These are phyloP conservation scores for Colletotrichum acutatum DNA, from an alignment of 2,329 filamentous ascomycete genomes.

Conservation along the genomic window DNA sequence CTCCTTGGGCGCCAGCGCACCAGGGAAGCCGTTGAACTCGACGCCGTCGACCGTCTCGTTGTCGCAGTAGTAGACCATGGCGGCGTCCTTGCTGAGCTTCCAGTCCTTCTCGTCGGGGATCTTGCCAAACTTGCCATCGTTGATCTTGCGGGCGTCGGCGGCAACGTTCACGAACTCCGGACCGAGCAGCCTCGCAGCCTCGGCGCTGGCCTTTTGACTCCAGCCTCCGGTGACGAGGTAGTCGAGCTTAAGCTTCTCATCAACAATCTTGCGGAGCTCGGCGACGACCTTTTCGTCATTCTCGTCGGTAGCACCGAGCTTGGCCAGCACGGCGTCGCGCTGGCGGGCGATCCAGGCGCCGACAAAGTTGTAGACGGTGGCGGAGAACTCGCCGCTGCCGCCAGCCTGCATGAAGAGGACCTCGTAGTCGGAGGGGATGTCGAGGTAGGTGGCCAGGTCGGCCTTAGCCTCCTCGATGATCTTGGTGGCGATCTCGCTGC, in stretches of 20 bases:
- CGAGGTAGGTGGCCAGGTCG: constrained; percentile 77
- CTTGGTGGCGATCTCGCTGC: constrained; percentile 79
- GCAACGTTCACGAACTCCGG: constrained; percentile 84
- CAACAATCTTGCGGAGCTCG: constrained; percentile 71
- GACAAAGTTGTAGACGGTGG: constrained; percentile 85
- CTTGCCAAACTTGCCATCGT: constrained; percentile 84
- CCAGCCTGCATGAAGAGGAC: constrained; percentile 90
- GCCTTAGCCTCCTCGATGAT: constrained; percentile 85
- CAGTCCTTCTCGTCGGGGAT: constrained; percentile 84
- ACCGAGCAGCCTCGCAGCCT: constrained; percentile 82
- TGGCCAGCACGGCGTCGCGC: constrained; percentile 66
- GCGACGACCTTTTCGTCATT: constrained; percentile 64
- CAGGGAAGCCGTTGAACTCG: constrained; percentile 83
- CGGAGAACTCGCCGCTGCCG: constrained; percentile 86
- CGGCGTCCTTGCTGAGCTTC: constrained; percentile 75
- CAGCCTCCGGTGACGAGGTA: constrained; percentile 92
- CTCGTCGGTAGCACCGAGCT: constrained; percentile 58
- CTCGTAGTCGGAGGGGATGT: constrained; percentile 88
- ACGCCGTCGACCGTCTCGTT: constrained; percentile 97
- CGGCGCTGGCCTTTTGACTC: constrained; percentile 87
- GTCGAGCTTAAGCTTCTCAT: constrained; percentile 81
- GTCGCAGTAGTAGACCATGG: constrained; percentile 89
- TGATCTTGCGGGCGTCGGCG: constrained; percentile 71
- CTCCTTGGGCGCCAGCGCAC: constrained; percentile 65
- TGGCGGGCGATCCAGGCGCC: constrained; percentile 82